Percentiles rank a stretch among this genome's conserved stretches.
These are phyloP conservation scores for Geranium rotundifolium DNA, from an alignment of 345 rosid genomes.

Conservation along the genomic window DNA sequence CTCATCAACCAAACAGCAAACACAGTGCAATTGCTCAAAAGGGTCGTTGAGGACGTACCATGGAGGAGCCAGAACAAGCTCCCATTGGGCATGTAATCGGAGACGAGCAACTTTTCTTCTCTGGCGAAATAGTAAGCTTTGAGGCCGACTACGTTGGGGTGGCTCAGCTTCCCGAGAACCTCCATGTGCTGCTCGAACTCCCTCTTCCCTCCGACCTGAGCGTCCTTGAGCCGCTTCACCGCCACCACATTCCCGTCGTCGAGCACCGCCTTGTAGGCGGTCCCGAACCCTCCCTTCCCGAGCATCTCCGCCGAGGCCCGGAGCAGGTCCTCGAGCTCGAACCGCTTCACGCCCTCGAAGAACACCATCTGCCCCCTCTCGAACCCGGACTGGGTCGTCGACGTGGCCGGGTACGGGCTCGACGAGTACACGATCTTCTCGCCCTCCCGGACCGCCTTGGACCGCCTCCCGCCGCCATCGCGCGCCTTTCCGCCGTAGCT, in stretches of 20 bases:
- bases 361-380: conserved; percentile 87
- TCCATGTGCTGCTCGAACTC: conserved; percentile 89
- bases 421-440: conserved; percentile 90
- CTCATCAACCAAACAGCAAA: no score
- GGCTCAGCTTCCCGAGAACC: conserved; percentile 62
- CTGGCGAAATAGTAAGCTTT: conserved; percentile 80
- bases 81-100: conserved; percentile 79
- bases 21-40: no score
- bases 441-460: conserved; percentile 57
- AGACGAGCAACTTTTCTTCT: conserved; percentile 81
- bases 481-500: conserved; percentile 39
- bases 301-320: conserved; percentile 96
- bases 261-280: conserved; percentile 84
- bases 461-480: conserved; percentile 38
- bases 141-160: conserved; percentile 56
- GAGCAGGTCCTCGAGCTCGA: conserved; percentile 80
- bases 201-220: conserved; percentile 44
- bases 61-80: conserved; percentile 94
- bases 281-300: conserved; percentile 89
- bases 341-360: conserved; percentile 63
- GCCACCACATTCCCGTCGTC: conserved; percentile 82
- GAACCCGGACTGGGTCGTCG: conserved; percentile 36
- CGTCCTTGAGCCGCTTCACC: conserved; percentile 79
- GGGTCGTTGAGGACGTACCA: conserved; percentile 37
- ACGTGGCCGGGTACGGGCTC: conserved; percentile 71